Percentiles rank a stretch among this genome's conserved stretches.
Conservation (phyloP, 225 moss, liverwort and hornwort genomes). For the Rhytidiadelphus loreus region DNA sequence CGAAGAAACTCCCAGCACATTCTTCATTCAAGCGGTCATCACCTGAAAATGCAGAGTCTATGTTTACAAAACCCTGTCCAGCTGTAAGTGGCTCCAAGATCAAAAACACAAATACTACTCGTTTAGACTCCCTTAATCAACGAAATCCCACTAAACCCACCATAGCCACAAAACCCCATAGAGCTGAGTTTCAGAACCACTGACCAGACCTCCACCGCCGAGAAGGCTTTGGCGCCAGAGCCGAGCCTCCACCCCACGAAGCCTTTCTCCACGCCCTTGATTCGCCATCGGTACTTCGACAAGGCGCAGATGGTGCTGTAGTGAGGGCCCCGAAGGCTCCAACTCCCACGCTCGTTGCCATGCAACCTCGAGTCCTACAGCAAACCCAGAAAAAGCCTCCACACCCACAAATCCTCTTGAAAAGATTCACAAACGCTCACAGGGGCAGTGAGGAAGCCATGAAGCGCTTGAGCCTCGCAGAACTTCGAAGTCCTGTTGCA, state of each 20-base stretch:
- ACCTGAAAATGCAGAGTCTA: not conserved
- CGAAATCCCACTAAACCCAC: not conserved
- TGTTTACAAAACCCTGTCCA: not conserved
- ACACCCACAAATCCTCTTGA: not conserved
- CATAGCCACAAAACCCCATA: not conserved
- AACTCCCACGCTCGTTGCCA: slow-evolving; percentile 40
- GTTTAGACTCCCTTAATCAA: not conserved
- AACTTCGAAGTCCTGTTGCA: not conserved
- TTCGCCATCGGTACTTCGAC: not conserved
- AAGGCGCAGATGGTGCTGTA: not conserved
- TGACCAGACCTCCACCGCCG: slow-evolving; percentile 14
- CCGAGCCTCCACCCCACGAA: not conserved
- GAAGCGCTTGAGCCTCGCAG: not conserved
- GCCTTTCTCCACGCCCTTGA: not conserved
- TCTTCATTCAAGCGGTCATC: not conserved
- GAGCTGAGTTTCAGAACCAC: not conserved
- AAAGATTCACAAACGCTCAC: not conserved
- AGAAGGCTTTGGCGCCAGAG: not conserved
- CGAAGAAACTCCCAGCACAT: not conserved
- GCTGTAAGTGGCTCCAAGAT: not conserved
- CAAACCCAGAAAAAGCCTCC: not conserved
- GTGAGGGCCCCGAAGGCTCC: slow-evolving; percentile 29
- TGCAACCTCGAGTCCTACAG: slow-evolving; percentile 4
- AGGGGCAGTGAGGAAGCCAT: not conserved
- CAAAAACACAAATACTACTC: not conserved